Conservation (phyloP, 2,329 filamentous ascomycete genomes). For the Epichloe scottii region DNA sequence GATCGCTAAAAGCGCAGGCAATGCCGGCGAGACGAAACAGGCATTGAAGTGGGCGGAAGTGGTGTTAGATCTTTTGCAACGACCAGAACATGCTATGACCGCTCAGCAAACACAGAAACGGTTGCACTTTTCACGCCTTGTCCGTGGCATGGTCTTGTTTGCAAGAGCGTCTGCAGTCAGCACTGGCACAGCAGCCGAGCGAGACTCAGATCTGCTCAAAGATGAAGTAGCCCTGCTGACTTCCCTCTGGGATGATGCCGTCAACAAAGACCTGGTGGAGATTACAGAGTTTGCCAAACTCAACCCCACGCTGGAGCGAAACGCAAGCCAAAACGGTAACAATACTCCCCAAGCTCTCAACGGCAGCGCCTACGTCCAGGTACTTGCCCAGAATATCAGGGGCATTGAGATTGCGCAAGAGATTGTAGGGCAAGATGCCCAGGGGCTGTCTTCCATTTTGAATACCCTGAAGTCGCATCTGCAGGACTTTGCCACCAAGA, state of each 20-base stretch:
- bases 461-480: constrained; percentile 25
- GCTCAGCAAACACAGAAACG: constrained; percentile 9
- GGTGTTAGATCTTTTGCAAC: constrained; percentile 37
- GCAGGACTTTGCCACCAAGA: constrained; percentile 15
- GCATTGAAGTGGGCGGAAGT: constrained; percentile 33
- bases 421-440: constrained; percentile 21
- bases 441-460: constrained; percentile 26
- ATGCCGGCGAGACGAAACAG: constrained; percentile 23
- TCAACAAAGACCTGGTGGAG: constrained; percentile 10
- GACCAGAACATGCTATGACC: constrained; percentile 23
- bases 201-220: constrained; percentile 13
- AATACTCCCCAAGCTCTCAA: constrained; percentile 10
- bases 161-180: constrained; percentile 15
- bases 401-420: constrained; percentile 33
- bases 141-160: constrained; percentile 21
- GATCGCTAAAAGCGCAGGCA: constrained; percentile 26
- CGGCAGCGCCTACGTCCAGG: constrained; percentile 15
- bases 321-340: constrained; percentile 1
- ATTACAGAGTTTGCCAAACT: constrained; percentile 14
- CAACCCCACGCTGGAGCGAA: constrained; percentile 11
- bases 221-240: constrained; percentile 18
- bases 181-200: constrained; percentile 13
- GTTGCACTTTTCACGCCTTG: constrained; percentile 14
- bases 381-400: constrained; percentile 20
- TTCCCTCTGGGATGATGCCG: constrained; percentile 15